Conservation (phyloP, 1,284 basidiomycete genomes). For the Gymnopus androsaceus region DNA sequence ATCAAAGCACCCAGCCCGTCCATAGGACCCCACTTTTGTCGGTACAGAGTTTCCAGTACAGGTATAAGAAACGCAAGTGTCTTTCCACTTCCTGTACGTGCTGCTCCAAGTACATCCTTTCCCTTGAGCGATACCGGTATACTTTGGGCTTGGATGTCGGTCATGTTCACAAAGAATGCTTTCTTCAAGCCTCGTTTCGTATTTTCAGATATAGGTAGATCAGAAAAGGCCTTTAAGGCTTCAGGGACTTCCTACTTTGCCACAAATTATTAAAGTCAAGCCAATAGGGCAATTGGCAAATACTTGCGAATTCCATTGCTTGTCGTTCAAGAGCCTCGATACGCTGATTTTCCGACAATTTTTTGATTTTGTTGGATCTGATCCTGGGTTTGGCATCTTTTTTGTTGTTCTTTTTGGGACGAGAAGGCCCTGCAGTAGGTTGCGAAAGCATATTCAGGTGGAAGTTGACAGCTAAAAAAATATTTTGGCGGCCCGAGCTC, state of each 20-base stretch:
- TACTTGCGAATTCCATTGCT: slow-evolving; percentile 60
- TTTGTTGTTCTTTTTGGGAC: slow-evolving; percentile 24
- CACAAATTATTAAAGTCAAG: slow-evolving; percentile 5
- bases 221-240: slow-evolving; percentile 56
- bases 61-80: slow-evolving; percentile 97
- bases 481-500: background rate
- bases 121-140: slow-evolving; percentile 93
- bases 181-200: slow-evolving; percentile 83
- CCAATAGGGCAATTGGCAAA: background rate
- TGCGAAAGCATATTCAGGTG: slow-evolving; percentile 25
- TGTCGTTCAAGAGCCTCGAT: slow-evolving; percentile 55
- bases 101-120: slow-evolving; percentile 95
- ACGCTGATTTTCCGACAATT: slow-evolving; percentile 51
- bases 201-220: slow-evolving; percentile 68
- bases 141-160: slow-evolving; percentile 89
- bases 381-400: slow-evolving; percentile 21
- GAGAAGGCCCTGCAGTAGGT: slow-evolving; percentile 11
- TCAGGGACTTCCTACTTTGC: slow-evolving; percentile 47
- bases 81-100: slow-evolving; percentile 95
- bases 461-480: background rate
- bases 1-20: slow-evolving; percentile 96
- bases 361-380: slow-evolving; percentile 42
- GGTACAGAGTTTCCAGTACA: slow-evolving; percentile 87
- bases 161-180: slow-evolving; percentile 84
- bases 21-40: slow-evolving; percentile 91